Conservation (phyloP, 176 grass and related monocot species). For the Tuctoria greenei region DNA sequence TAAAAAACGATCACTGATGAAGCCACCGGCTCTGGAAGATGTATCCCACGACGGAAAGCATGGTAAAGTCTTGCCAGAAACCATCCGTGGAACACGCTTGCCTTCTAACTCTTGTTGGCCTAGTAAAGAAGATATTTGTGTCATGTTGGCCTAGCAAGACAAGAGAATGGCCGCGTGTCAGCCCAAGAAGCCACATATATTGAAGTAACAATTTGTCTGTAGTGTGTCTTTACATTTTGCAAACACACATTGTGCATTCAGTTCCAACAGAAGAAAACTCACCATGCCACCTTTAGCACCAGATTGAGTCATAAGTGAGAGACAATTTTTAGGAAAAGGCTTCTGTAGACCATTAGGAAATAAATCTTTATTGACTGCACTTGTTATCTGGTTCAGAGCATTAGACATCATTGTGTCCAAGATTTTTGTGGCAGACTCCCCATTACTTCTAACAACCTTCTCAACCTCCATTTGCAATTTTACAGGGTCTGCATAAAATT, state of each 20-base stretch:
- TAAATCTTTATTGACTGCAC: slow-evolving; percentile 50
- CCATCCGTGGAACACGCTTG: slow-evolving; percentile 87
- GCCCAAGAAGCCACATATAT: not conserved
- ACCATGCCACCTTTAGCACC: slow-evolving; percentile 88
- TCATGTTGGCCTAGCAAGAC: slow-evolving; percentile 83
- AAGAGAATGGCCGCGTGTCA: slow-evolving; percentile 20
- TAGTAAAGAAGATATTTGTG: slow-evolving; percentile 91
- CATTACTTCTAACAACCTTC: slow-evolving; percentile 62
- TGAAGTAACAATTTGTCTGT: not conserved
- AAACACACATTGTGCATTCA: not conserved
- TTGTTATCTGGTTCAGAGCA: slow-evolving; percentile 50
- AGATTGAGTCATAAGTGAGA: slow-evolving; percentile 92
- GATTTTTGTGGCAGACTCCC: slow-evolving; percentile 50
- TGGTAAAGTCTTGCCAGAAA: slow-evolving; percentile 88
- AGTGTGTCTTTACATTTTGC: not conserved
- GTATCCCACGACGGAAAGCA: slow-evolving; percentile 92
- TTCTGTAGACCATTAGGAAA: slow-evolving; percentile 78
- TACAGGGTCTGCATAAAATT: slow-evolving; percentile 43
- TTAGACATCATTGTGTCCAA: slow-evolving; percentile 74
- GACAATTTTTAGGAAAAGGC: slow-evolving; percentile 75
- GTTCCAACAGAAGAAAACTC: slow-evolving; percentile 29
- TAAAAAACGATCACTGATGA: slow-evolving; percentile 87
- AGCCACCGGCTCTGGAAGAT: slow-evolving; percentile 77
- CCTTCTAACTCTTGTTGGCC: slow-evolving; percentile 96
- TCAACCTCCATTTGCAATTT: slow-evolving; percentile 75